Base-by-base conservation (phyloP, 495 filamentous ascomycete species). In the Penicillium antarcticum region DNA sequence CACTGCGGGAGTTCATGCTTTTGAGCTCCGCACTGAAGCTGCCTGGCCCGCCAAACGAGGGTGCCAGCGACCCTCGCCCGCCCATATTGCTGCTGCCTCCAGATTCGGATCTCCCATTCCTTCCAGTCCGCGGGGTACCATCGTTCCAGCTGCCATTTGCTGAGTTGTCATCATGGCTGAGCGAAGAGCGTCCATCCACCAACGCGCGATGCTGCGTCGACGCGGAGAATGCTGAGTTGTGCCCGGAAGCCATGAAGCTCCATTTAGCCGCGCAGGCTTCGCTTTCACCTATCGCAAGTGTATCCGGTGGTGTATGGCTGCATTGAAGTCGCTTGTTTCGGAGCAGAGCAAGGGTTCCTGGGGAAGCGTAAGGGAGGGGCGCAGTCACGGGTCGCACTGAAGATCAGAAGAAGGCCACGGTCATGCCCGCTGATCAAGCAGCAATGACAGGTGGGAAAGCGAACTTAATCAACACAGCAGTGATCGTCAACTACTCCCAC, bases 11-110 rank as follows among this genome's bases (percentile, higher is more conserved):
- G 26, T 77, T 77, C 70, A 88, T 82, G 63, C 85, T 90, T 63
- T 88, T 89, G 48, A 97, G 73, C 40, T 95, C 91, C 9, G 92
- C 84, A 62, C 87, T 95, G 75, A 97, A 97, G 75, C 91, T 95
- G 8, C 94, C 95, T 1, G 92, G 91, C 21, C 83, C 85, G 34
- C 83, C 77, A 29, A 69, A 71, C 11, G 84, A 84, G 19, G 85
- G 82, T 51, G 82, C 84, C 53, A 89, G 65, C 12, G 86, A 87
- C 19, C 80, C 86, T 32, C 87, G 78, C 5, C 84, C 78, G 17
- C 77, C 81, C 58, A 82, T 86, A 18, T 77, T 80, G 39, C 76
- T 68, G 58, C 75, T 78, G 4, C 85, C 80, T 46, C 83, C 80
- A 23, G 87, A 84, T 24, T 85, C 70, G 24, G 80, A 82, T 16